These are phyloP conservation scores for Candida ponderosae DNA, from an alignment of 805 yeast species.

Conservation along the genomic window DNA sequence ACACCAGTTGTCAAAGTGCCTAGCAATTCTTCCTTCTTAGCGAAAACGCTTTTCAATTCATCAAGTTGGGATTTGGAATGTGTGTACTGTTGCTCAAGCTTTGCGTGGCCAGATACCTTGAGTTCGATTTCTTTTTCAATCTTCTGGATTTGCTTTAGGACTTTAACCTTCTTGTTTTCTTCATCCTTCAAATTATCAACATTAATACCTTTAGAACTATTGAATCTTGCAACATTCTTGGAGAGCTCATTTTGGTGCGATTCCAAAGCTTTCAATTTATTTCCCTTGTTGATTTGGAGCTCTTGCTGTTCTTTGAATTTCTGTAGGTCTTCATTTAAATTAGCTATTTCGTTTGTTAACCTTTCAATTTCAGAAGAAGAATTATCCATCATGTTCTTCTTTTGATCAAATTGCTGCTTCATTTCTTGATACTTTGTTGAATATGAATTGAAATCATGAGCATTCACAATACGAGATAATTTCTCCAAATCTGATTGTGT, in stretches of 20 bases:
- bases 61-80: slow-evolving; percentile 35
- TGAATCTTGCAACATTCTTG: slow-evolving; percentile 59
- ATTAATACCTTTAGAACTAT: slow-evolving; percentile 55
- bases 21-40: slow-evolving; percentile 66
- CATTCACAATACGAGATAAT: slow-evolving; percentile 62
- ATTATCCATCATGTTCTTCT: slow-evolving; percentile 30
- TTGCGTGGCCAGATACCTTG: slow-evolving; percentile 29
- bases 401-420: slow-evolving; percentile 32
- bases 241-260: slow-evolving; percentile 43
- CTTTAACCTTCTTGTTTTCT: slow-evolving; percentile 23
- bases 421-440: slow-evolving; percentile 34
- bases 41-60: slow-evolving; percentile 36
- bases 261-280: slow-evolving; percentile 53
- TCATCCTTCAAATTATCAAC: slow-evolving; percentile 53
- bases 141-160: slow-evolving; percentile 26
- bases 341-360: slow-evolving; percentile 45
- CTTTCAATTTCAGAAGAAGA: slow-evolving; percentile 37
- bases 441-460: slow-evolving; percentile 55
- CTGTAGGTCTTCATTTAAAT: slow-evolving; percentile 53
- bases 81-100: slow-evolving; percentile 38
- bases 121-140: slow-evolving; percentile 25
- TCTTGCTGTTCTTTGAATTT: slow-evolving; percentile 45
- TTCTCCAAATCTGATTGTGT: slow-evolving; percentile 76
- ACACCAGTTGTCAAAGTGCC: slow-evolving; percentile 84
- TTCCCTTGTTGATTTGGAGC: slow-evolving; percentile 52